Evolutionary conservation across 768 basidiomycete genomes (phyloP), one percentile per base, ranked within the genome.

Genomic region (Boletus tylopilopsis): DNA sequence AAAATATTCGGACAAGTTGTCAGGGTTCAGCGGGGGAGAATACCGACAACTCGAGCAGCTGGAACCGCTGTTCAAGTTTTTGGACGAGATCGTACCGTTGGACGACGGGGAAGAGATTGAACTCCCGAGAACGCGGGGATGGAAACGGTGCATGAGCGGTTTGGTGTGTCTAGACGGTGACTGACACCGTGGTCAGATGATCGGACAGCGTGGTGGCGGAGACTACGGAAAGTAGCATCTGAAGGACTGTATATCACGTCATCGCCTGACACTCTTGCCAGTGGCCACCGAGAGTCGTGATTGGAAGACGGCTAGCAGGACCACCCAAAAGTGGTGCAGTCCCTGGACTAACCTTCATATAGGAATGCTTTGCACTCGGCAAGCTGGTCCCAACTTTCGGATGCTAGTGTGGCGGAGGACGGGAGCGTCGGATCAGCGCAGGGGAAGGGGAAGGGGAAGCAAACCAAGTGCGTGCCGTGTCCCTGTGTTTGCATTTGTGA

Each of bases 21-120:
- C 83, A 51, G 77, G 76, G 50, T 85, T 90, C 64, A 81, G 76
- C 51, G 86, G 89, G 59, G 84, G 79, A 33, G 85, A 90, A 36
- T 83, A 80, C 50, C 71, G 84, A 50, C 73, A 84, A 47, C 71
- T 90, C 4, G 78, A 82, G 45, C 71, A 79, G 24, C 75, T 88
- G 23, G 76, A 80, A 34, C 76, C 79, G 0, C 59, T 87, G 23
- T 90, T 90, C 60, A 74, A 78, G 39, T 86, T 87, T 62, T 58
- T 90, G 63, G 88, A 90, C 54, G 79, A 82, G 10, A 78, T 90
- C 36, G 74, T 86, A 35, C 82, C 87, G 2, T 67, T 81, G 35
- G 83, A 81, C n/a, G 84, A 83, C 6, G 79, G 76, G 8, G 82
- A 84, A 34, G 68, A 73, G 16, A 52, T 69, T 6, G 73, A 73